Conservation (phyloP, 306 rosid genomes). For the Lathyrus sativus region DNA sequence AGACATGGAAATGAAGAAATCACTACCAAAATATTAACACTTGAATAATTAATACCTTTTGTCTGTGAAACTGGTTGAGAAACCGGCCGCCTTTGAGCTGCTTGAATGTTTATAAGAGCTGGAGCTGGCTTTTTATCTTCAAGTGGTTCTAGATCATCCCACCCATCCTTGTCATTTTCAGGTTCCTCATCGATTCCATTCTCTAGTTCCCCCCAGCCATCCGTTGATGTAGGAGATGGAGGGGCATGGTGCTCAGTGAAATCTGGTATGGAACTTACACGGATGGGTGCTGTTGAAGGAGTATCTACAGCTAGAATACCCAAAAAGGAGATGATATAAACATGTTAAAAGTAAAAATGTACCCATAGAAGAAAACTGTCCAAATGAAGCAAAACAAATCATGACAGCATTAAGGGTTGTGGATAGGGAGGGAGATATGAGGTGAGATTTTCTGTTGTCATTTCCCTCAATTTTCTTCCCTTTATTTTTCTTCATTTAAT, state of each 20-base stretch:
- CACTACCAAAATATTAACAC: slow-evolving; percentile 16
- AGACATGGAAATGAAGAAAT: slow-evolving; percentile 29
- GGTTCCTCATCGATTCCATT: slow-evolving; percentile 69
- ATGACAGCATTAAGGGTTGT: slow-evolving; percentile 14
- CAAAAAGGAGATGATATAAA: slow-evolving; percentile 25
- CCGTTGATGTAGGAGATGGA: slow-evolving; percentile 89
- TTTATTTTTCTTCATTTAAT: slow-evolving; percentile 20
- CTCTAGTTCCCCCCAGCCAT: slow-evolving; percentile 98
- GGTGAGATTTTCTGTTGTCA: neutral
- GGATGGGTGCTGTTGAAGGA: slow-evolving; percentile 64
- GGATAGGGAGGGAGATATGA: slow-evolving; percentile 5
- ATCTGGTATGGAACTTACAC: slow-evolving; percentile 63
- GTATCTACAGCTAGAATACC: slow-evolving; percentile 60
- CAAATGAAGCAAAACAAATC: slow-evolving; percentile 12
- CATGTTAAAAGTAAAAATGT: slow-evolving; percentile 24
- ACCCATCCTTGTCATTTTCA: slow-evolving; percentile 86
- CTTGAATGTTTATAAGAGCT: slow-evolving; percentile 84
- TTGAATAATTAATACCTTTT: slow-evolving; percentile 58
- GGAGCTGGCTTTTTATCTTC: slow-evolving; percentile 73
- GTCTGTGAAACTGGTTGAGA: slow-evolving; percentile 61
- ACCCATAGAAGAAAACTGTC: neutral
- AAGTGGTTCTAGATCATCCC: slow-evolving; percentile 94
- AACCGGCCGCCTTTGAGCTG: slow-evolving; percentile 94
- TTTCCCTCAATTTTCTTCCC: slow-evolving; percentile 20
- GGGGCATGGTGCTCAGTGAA: slow-evolving; percentile 65